Evolutionary conservation across 2,329 filamentous ascomycete genomes (phyloP).

Genomic region (Aspergillus arachidicola): DNA sequence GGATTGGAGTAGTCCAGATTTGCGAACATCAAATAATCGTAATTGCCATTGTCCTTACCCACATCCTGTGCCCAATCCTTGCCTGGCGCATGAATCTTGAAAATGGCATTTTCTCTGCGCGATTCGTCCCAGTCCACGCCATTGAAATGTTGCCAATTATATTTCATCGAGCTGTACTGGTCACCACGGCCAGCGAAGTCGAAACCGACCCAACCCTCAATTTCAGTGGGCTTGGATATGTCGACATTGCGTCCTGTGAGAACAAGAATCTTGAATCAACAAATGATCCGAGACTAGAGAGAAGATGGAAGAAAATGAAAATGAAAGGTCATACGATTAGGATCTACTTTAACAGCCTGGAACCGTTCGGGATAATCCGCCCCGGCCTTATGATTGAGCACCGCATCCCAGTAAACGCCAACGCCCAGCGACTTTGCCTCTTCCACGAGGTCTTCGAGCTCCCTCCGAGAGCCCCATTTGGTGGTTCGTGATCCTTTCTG

Average conservation of each 20-base stretch:
- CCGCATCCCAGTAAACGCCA: constrained; percentile 68
- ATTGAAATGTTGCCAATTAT: constrained; percentile 68
- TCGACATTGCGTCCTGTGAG: constrained; percentile 13
- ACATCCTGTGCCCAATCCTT: constrained; percentile 67
- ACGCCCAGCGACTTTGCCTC: constrained; percentile 58
- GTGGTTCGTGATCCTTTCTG: constrained; percentile 66
- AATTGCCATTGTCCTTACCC: constrained; percentile 67
- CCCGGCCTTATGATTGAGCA: constrained; percentile 72
- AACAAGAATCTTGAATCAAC: not conserved
- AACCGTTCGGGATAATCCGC: constrained; percentile 68
- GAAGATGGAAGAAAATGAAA: not conserved
- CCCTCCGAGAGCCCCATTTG: constrained; percentile 70
- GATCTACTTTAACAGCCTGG: constrained; percentile 65
- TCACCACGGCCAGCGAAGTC: constrained; percentile 64
- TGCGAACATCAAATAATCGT: constrained; percentile 70
- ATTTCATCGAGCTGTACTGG: constrained; percentile 64
- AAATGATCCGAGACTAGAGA: not conserved
- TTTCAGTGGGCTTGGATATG: constrained; percentile 56
- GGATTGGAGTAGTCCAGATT: constrained; percentile 67
- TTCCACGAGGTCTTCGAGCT: constrained; percentile 57
- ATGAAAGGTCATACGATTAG: constrained; percentile 40
- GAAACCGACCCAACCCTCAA: constrained; percentile 70
- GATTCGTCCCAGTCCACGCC: constrained; percentile 68
- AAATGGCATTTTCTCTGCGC: constrained; percentile 62
- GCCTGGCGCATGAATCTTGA: constrained; percentile 57